Evolutionary conservation across 108 stramenopile genomes (phyloP), one percentile per base, ranked within the genome.

Genomic region (Nitzschia sp.): DNA sequence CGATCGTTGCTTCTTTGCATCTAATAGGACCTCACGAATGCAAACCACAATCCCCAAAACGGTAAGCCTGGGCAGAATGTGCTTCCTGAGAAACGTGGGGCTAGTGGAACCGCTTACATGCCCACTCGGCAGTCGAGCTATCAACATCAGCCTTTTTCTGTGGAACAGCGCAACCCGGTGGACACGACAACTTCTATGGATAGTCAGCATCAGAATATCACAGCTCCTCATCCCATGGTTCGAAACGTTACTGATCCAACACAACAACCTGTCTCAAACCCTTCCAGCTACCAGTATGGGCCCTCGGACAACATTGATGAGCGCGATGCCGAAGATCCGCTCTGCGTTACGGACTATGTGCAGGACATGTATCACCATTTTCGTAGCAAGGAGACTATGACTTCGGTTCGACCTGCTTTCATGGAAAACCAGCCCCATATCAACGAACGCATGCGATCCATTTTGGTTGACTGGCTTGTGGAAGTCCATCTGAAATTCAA

Each of bases 391-490:
- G 98, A 99, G 80, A 48, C 47, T 26, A 48, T 48, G 6, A 93
- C 92, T 2, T 83, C 86, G 2, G 88, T 94, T 28, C 91, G 89
- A 35, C 91, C 90, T 3, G 36, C 84, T 19, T 83, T 72, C 78
- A 79, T 83, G 82, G 79, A 83, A 53, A 77, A 45, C 50, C 82
- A 83, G 52, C 71, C 81, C 23, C 80, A 90, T 68, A 94, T 97
- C 64, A 95, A 93, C 81, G 91, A 87, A 68, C 85, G 88, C 47
- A 96, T 96, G 96, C 81, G 95, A 52, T 86, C 93, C 34, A 93
- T 97, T 63, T 83, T 97, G 36, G 90, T 97, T 29, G 96, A 97
- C 72, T 97, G 95, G 96, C 90, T 99, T 17, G 92, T 99, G 31
- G 97, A 97, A 57, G 96, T 97, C 25, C 96, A 96, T 72, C 58